These are phyloP conservation scores for Paecilomyces sp. DNA, from an alignment of 2,329 filamentous ascomycete species.

Conservation along the genomic window DNA sequence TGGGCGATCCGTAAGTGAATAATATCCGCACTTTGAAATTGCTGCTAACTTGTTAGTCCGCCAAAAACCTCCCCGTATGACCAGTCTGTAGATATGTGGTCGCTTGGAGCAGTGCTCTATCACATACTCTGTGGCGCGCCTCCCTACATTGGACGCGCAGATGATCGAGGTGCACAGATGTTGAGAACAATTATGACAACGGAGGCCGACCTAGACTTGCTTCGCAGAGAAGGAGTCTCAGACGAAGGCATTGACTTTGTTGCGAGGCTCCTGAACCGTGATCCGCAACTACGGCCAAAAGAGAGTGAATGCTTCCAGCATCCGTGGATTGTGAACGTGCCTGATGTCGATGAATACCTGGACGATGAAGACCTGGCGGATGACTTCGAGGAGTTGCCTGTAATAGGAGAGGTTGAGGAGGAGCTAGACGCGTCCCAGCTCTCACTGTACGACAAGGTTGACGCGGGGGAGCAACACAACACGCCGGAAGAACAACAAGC, in stretches of 20 bases:
- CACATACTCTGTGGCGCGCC: conserved; percentile 72
- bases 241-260: conserved; percentile 66
- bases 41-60: conserved; percentile 28
- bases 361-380: conserved; percentile 55
- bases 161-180: conserved; percentile 70
- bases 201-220: conserved; percentile 57
- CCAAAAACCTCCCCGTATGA: conserved; percentile 62
- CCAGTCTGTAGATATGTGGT: conserved; percentile 94
- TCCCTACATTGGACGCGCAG: conserved; percentile 72
- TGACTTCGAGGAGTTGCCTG: conserved; percentile 26
- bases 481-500: conserved; percentile 26
- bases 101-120: conserved; percentile 85
- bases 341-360: conserved; percentile 54
- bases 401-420: conserved; percentile 34
- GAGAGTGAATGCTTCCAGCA: conserved; percentile 64
- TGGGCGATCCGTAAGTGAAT: conserved; percentile 37
- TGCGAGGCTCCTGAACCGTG: conserved; percentile 68
- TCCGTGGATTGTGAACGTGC: conserved; percentile 60
- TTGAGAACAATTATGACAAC: conserved; percentile 76
- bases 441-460: conserved; percentile 49
- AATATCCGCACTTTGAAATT: neutral
- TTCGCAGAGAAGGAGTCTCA: conserved; percentile 56
- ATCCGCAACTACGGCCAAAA: conserved; percentile 69
- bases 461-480: conserved; percentile 24
- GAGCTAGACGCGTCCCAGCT: conserved; percentile 54